Evolutionary conservation across 2,329 filamentous ascomycete species (phyloP).

Genomic region (Alternaria solani): DNA sequence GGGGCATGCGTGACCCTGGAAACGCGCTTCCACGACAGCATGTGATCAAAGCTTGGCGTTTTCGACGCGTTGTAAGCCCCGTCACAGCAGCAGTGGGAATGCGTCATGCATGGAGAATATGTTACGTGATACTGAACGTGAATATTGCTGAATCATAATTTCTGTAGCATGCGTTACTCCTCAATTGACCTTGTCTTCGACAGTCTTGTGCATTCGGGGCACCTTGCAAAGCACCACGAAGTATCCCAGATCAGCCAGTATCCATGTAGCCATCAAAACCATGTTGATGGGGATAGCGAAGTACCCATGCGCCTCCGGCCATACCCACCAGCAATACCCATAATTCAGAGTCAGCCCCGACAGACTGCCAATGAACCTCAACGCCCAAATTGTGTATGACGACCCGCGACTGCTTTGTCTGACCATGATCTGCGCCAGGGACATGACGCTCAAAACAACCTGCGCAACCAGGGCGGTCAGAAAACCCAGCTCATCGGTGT

Average conservation of each 20-base stretch:
- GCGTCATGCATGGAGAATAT: background rate
- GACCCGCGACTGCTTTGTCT: constrained; percentile 60
- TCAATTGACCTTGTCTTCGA: background rate
- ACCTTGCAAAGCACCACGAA: constrained; percentile 52
- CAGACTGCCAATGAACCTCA: constrained; percentile 79
- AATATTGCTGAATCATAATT: background rate
- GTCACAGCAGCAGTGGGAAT: background rate
- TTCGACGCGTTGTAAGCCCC: background rate
- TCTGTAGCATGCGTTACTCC: background rate
- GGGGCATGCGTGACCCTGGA: background rate
- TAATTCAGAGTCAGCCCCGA: constrained; percentile 66
- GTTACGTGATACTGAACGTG: background rate
- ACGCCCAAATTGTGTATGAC: constrained; percentile 77
- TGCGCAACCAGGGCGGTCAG: constrained; percentile 60
- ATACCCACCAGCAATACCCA: constrained; percentile 61
- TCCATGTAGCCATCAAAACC: constrained; percentile 53
- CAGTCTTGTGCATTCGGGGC: constrained; percentile 5
- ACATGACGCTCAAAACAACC: constrained; percentile 52
- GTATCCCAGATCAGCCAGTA: constrained; percentile 57
- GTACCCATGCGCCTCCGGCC: constrained; percentile 61
- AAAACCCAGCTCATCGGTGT: constrained; percentile 61
- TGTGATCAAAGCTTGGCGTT: constrained; percentile 22
- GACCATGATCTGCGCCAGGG: constrained; percentile 56
- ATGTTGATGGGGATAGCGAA: constrained; percentile 55
- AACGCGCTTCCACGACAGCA: constrained; percentile 33